Evolutionary conservation across 345 rosid species (phyloP), one percentile per base, ranked within the genome.

Genomic region (Citrus maxima): DNA sequence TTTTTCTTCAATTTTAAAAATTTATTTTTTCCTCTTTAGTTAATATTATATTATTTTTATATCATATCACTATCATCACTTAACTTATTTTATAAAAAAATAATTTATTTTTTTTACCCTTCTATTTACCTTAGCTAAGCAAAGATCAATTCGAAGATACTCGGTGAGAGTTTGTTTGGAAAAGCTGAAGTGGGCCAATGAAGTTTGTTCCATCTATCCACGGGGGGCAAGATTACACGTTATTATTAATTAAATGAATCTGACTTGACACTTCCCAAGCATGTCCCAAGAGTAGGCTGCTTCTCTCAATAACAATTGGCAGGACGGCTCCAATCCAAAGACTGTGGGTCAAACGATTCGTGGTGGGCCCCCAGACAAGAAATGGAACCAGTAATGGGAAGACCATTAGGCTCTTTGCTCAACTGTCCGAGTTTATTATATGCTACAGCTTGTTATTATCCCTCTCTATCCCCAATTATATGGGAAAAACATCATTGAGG

Each of bases 261-360:
- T 74, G 21, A 40, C 40, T 74, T 24, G 55, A 73, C 76, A 73
- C 27, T 24, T 72, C 75, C 42, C 63, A 54, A 54, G 30, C 42
- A 54, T 54, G 66, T 49, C 38, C 38, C 74, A 19, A 19, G 8
- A 0, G 28, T 21, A 18, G 37, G 18, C 67, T 38, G 37, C 19
- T 40, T 65, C 51, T 18, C 32, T 35, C 13, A 5, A 27, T 7
- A 8, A 16, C 84, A 25, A 77, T 81, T 67, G 78, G 80, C 69
- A 35, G 78, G 84, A 77, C 66, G 78, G 80, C 49, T 35, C 51
- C 59, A 30, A 59, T 34, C 77, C 80, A 12, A 72, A 65, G 32
- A 8, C 46, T 35, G 76, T 70, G 79, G 72, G 79, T 70, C 80
- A 63, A 71, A 55, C 28, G 10, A 24, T 75, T 58, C 2, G 19